Evolutionary conservation across 331 rosid genomes (phyloP).

Genomic region (Cydonia oblonga): DNA sequence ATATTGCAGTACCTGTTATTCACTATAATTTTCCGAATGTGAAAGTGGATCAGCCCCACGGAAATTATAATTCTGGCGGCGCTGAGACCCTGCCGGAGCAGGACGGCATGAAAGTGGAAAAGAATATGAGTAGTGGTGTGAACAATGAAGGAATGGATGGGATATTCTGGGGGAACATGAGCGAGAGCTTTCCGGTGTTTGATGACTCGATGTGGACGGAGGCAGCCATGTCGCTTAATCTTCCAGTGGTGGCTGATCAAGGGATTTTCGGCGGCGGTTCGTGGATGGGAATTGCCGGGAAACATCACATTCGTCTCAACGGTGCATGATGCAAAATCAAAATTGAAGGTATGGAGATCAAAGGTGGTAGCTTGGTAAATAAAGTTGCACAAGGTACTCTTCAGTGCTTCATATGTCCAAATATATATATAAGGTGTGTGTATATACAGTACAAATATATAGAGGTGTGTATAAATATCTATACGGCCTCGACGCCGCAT

Average conservation of each 20-base stretch:
- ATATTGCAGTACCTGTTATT: neutral
- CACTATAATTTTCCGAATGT: neutral
- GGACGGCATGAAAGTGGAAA: neutral
- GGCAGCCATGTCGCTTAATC: conserved; percentile 37
- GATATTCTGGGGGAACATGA: conserved; percentile 30
- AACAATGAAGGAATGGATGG: neutral
- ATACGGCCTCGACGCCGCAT: neutral
- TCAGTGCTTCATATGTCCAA: too few species aligned
- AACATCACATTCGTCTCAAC: conserved; percentile 24
- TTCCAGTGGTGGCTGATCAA: conserved; percentile 25
- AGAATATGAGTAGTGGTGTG: neutral
- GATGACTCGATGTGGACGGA: conserved; percentile 34
- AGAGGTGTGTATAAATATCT: neutral
- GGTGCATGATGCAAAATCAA: conserved; percentile 34
- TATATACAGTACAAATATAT: neutral
- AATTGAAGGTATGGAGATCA: neutral
- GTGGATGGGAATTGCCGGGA: conserved; percentile 38
- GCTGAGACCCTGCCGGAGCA: neutral
- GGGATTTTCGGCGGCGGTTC: conserved; percentile 14
- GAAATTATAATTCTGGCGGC: neutral
- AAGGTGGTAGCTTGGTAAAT: neutral
- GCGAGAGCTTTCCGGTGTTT: conserved; percentile 20
- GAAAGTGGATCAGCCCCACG: neutral
- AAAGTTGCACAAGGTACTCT: neutral
- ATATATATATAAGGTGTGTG: neutral